Conservation (phyloP, 192 early-diverging fungal genomes). For the Umbelopsis ramanniana region DNA sequence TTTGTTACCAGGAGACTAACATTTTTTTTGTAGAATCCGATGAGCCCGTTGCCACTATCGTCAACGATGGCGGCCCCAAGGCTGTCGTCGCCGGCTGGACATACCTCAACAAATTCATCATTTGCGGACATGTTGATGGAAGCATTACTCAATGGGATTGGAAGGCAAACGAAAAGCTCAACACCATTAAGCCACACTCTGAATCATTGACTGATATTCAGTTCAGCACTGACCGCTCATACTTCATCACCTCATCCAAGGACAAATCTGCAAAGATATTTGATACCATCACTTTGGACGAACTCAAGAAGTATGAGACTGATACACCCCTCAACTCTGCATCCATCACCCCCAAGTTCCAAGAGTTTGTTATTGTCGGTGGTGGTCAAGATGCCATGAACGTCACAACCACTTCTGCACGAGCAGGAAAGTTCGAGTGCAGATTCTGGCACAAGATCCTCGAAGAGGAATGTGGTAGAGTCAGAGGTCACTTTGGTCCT, state of each 20-base stretch:
- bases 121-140: constrained; percentile 95
- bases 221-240: constrained; percentile 84
- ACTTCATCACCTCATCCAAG: constrained; percentile 96
- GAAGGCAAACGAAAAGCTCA: constrained; percentile 72
- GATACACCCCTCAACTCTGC: constrained; percentile 94
- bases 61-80: constrained; percentile 79
- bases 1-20: constrained; percentile 2
- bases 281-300: constrained; percentile 82
- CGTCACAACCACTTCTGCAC: constrained; percentile 89
- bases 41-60: constrained; percentile 69
- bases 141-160: constrained; percentile 88
- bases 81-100: constrained; percentile 94
- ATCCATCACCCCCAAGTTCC: constrained; percentile 79
- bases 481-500: constrained; percentile 99
- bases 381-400: constrained; percentile 99
- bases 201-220: constrained; percentile 89
- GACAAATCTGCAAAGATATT: constrained; percentile 91
- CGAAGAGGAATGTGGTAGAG: constrained; percentile 95
- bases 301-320: constrained; percentile 84
- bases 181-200: constrained; percentile 70
- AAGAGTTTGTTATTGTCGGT: constrained; percentile 86
- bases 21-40: constrained; percentile 66
- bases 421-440: constrained; percentile 96
- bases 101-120: constrained; percentile 89
- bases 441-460: constrained; percentile 97